Percentiles rank a stretch among this genome's conserved stretches.
Evolutionary conservation across 495 filamentous ascomycete species (phyloP).

Genomic region (Xylaria acuta): DNA sequence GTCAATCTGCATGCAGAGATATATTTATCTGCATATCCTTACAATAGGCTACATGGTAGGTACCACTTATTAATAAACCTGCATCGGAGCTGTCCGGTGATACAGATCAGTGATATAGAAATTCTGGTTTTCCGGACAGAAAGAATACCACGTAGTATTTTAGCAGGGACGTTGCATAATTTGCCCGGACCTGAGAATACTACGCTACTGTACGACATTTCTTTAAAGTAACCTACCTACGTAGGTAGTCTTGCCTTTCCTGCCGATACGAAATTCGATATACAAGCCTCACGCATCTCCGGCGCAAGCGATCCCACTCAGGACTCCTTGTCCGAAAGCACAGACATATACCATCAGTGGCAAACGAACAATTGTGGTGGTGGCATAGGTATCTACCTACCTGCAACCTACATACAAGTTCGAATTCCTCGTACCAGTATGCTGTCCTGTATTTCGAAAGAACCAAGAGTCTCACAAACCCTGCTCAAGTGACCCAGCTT

Average conservation of each 20-base stretch:
- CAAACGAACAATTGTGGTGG: background rate
- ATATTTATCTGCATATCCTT: background rate
- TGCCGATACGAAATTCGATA: slow-evolving; percentile 5
- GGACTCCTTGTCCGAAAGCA: background rate
- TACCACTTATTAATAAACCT: background rate
- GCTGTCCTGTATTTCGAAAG: background rate
- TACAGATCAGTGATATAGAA: background rate
- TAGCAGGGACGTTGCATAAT: slow-evolving; percentile 3
- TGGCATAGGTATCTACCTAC: background rate
- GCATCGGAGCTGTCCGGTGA: slow-evolving; percentile 17
- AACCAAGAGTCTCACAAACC: background rate
- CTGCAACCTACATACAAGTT: background rate
- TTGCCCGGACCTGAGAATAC: slow-evolving; percentile 7
- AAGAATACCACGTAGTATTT: slow-evolving; percentile 9
- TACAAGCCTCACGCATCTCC: slow-evolving; percentile 8
- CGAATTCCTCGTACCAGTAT: background rate
- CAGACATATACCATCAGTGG: background rate
- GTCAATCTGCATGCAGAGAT: background rate
- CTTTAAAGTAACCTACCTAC: background rate
- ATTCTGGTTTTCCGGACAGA: background rate
- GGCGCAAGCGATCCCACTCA: slow-evolving; percentile 2
- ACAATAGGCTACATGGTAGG: background rate
- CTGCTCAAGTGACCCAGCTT: background rate
- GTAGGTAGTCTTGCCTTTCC: background rate
- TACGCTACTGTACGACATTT: background rate